Percentiles rank a stretch among this genome's conserved stretches.
phyloP scores from a whole-genome alignment of 2,329 filamentous ascomycete genomes.

The Colletotrichum tofieldiae region DNA sequence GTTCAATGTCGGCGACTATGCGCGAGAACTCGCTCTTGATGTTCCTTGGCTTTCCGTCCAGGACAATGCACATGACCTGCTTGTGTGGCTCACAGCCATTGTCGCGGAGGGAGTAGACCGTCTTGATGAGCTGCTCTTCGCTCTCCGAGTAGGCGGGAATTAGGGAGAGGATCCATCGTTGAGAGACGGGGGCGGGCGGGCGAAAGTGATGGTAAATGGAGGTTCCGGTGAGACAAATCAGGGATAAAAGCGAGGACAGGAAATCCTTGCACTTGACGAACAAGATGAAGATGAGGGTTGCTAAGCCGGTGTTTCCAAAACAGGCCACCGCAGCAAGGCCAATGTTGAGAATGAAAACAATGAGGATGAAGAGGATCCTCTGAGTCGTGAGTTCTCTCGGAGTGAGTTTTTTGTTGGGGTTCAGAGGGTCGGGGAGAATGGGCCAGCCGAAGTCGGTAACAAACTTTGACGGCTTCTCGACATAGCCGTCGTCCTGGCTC shows the following conservation, averaged over 20 bases:
- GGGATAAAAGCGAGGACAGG: conserved; percentile 12
- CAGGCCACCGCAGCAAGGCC: conserved; percentile 11
- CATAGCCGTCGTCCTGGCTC: background rate
- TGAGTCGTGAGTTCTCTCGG: conserved; percentile 9
- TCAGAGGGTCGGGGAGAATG: conserved; percentile 12
- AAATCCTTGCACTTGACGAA: conserved; percentile 28
- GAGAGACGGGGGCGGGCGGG: conserved; percentile 17
- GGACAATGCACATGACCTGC: conserved; percentile 27
- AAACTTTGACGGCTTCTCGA: conserved; percentile 20
- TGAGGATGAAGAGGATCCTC: background rate
- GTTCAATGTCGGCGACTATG: conserved; percentile 19
- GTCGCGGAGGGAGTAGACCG: conserved; percentile 25
- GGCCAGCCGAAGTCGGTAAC: conserved; percentile 28
- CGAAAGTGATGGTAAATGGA: conserved; percentile 21
- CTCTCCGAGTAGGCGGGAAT: conserved; percentile 30
- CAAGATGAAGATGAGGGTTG: conserved; percentile 15
- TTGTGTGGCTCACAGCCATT: conserved; percentile 19
- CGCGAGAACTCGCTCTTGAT: conserved; percentile 27
- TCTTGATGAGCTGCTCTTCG: conserved; percentile 28
- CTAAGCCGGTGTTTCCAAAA: conserved; percentile 13
- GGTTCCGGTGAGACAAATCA: conserved; percentile 9
- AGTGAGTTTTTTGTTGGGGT: conserved; percentile 21
- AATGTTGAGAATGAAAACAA: conserved; percentile 12
- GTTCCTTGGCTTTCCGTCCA: conserved; percentile 21
- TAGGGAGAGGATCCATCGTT: conserved; percentile 23